A percentile compares a stretch with the other conserved stretches of the same genome.
phyloP scores from a whole-genome alignment of 768 basidiomycete species.

The Hygrophoropsis aurantiaca region DNA sequence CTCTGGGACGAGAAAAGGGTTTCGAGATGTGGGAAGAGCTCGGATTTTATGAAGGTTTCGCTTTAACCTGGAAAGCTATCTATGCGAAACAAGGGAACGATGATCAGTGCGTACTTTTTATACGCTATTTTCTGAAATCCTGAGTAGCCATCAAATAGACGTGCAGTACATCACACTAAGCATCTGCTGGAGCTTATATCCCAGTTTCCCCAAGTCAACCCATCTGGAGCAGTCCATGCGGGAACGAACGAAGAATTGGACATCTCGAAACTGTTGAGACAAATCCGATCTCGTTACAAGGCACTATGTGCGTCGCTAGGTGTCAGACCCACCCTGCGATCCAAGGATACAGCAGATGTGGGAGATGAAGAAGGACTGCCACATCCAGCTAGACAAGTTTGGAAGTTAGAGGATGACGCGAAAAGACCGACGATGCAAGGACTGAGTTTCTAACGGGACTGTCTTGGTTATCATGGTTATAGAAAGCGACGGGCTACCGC shows the following conservation, averaged over 20 bases:
- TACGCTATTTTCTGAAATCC: too few relatives aligned
- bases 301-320: slow-evolving; percentile 82
- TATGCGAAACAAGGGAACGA: slow-evolving; percentile 37
- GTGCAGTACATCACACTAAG: slow-evolving; percentile 60
- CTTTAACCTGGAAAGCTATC: slow-evolving; percentile 64
- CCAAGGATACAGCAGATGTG: slow-evolving; percentile 5
- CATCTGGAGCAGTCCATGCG: slow-evolving; percentile 40
- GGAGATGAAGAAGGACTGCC: slow-evolving; percentile 2
- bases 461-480: too few relatives aligned
- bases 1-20: slow-evolving; percentile 84
- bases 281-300: slow-evolving; percentile 87
- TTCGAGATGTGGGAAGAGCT: slow-evolving; percentile 98
- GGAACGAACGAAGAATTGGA: slow-evolving; percentile 52
- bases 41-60: slow-evolving; percentile 89
- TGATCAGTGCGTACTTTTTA: slow-evolving; percentile 50
- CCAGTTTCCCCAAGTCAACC: slow-evolving; percentile 79
- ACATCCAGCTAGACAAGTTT: slow-evolving; percentile 4
- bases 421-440: slow-evolving; percentile 15
- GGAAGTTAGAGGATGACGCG: slow-evolving; percentile 10
- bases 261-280: slow-evolving; percentile 72
- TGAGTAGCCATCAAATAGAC: slow-evolving; percentile 34
- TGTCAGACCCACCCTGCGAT: slow-evolving; percentile 48
- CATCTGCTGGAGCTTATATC: slow-evolving; percentile 70
- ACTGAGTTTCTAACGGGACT: slow-evolving; percentile 13
- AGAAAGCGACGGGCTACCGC: too few relatives aligned